phyloP scores from a whole-genome alignment of 495 filamentous ascomycete species.

The Extremus antarcticus region DNA sequence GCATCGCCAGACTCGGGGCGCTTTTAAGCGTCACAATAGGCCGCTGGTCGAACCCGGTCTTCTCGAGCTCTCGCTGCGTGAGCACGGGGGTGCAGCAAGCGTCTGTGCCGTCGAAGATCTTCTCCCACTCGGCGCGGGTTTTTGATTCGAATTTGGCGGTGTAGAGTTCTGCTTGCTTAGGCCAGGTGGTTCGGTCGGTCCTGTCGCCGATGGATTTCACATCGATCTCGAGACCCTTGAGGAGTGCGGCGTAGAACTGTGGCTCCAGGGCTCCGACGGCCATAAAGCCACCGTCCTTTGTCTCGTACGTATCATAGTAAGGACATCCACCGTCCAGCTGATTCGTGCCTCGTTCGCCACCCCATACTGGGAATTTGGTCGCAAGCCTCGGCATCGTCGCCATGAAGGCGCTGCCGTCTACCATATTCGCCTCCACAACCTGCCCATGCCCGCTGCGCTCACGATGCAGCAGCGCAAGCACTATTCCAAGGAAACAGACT shows the following conservation, averaged over 20 bases:
- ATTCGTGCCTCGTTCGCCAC: slow-evolving; percentile 58
- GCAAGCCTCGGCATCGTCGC: slow-evolving; percentile 62
- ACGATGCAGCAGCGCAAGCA: slow-evolving; percentile 48
- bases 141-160: slow-evolving; percentile 56
- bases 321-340: slow-evolving; percentile 74
- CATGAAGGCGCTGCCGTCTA: slow-evolving; percentile 73
- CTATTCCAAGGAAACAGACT: slow-evolving; percentile 55
- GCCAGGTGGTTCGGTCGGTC: slow-evolving; percentile 53
- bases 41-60: slow-evolving; percentile 59
- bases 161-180: slow-evolving; percentile 48
- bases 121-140: slow-evolving; percentile 73
- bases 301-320: slow-evolving; percentile 81
- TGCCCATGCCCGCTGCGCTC: slow-evolving; percentile 60
- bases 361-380: slow-evolving; percentile 48
- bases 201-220: slow-evolving; percentile 43
- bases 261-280: slow-evolving; percentile 86
- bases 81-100: slow-evolving; percentile 86
- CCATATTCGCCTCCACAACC: slow-evolving; percentile 93
- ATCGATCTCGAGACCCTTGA: slow-evolving; percentile 52
- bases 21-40: slow-evolving; percentile 57
- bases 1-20: slow-evolving; percentile 51
- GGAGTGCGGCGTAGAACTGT: slow-evolving; percentile 62
- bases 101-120: slow-evolving; percentile 75
- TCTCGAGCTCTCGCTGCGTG: slow-evolving; percentile 59
- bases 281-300: slow-evolving; percentile 70